Conservation (phyloP, 2,329 filamentous ascomycete species). For the Endoconidiophora laricicola region DNA sequence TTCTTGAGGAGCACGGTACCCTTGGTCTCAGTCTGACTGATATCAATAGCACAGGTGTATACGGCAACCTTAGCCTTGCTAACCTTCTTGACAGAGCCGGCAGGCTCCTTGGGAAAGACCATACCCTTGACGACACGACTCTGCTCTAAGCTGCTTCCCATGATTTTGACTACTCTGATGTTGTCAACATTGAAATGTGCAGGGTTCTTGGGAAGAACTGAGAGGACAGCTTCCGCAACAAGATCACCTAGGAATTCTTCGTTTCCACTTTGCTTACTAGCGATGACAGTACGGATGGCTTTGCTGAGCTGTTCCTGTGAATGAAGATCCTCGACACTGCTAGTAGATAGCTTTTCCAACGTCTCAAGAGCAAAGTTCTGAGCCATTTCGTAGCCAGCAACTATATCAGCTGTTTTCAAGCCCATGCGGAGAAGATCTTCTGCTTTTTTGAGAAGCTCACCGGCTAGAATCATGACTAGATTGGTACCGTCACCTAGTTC, state of each 20-base stretch:
- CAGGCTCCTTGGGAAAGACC: conserved; percentile 94
- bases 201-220: conserved; percentile 90
- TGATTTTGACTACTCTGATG: conserved; percentile 97
- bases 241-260: conserved; percentile 77
- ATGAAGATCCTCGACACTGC: conserved; percentile 73
- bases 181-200: conserved; percentile 98
- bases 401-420: conserved; percentile 94
- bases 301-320: conserved; percentile 77
- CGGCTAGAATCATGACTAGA: conserved; percentile 86
- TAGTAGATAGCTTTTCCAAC: conserved; percentile 76
- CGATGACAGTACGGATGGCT: conserved; percentile 86
- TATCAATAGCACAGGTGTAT: conserved; percentile 91
- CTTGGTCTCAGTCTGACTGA: conserved; percentile 94
- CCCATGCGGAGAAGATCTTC: conserved; percentile 95
- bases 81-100: conserved; percentile 80
- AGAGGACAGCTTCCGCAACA: conserved; percentile 70
- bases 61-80: conserved; percentile 89
- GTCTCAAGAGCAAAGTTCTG: conserved; percentile 73
- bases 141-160: conserved; percentile 91
- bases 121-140: conserved; percentile 92
- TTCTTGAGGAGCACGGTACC: conserved; percentile 94
- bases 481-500: conserved; percentile 99
- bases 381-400: conserved; percentile 87
- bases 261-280: conserved; percentile 88
- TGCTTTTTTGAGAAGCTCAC: conserved; percentile 90